These are phyloP conservation scores for Odontarrhena argentea DNA, from an alignment of 345 rosid genomes.

Conservation along the genomic window DNA sequence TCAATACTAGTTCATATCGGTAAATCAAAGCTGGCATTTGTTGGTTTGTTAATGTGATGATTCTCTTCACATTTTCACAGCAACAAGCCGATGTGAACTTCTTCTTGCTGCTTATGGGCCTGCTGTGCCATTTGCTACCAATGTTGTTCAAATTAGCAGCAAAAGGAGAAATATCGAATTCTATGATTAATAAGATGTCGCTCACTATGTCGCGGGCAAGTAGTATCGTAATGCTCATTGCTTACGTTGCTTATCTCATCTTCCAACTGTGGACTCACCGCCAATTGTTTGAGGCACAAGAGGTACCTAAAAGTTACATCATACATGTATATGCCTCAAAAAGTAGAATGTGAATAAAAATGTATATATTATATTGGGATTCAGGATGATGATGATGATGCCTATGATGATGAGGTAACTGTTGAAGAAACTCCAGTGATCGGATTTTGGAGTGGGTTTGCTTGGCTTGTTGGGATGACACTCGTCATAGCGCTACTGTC, in stretches of 20 bases:
- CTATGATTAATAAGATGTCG: conserved; percentile 44
- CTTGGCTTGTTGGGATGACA: conserved; percentile 89
- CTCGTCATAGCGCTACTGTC: conserved; percentile 69
- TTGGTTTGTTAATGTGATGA: neutral
- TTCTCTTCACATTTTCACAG: conserved; percentile 45
- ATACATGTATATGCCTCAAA: neutral
- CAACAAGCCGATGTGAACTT: conserved; percentile 88
- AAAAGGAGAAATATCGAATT: conserved; percentile 29
- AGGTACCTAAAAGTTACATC: conserved; percentile 33
- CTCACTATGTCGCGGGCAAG: conserved; percentile 74
- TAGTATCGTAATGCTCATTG: conserved; percentile 82
- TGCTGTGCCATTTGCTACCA: conserved; percentile 78
- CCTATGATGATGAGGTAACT: conserved; percentile 47
- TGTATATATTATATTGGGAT: neutral
- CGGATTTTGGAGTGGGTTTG: conserved; percentile 81
- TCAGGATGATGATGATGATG: conserved; percentile 40
- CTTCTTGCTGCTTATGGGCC: conserved; percentile 62
- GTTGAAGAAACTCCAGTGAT: conserved; percentile 64
- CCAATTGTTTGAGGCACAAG: conserved; percentile 38
- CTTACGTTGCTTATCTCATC: conserved; percentile 68
- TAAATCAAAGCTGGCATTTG: too few species aligned
- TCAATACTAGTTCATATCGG: too few species aligned
- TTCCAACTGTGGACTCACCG: conserved; percentile 85
- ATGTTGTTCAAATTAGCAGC: conserved; percentile 55
- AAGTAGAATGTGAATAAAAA: neutral